Percentiles rank a stretch among this genome's conserved stretches.
These are phyloP conservation scores for Trichosporon ovoides DNA, from an alignment of 1,284 basidiomycete genomes.

Conservation along the genomic window DNA sequence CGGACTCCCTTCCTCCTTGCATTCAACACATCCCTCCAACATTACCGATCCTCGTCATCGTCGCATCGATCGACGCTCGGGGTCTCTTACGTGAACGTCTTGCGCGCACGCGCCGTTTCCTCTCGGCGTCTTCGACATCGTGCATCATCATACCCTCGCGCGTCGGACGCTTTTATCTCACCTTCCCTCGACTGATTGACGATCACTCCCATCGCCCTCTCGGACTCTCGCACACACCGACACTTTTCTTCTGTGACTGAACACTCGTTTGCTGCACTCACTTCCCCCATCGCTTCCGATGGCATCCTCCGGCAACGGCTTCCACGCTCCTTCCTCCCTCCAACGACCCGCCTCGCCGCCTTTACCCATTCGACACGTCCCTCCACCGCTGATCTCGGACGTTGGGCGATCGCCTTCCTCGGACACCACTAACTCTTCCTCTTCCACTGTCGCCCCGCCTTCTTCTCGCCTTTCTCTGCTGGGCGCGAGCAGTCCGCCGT, in stretches of 20 bases:
- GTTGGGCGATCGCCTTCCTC: neutral
- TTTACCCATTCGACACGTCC: neutral
- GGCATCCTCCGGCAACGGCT: neutral
- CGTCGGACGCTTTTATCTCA: neutral
- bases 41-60: neutral
- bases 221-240: no score
- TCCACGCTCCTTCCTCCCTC: neutral
- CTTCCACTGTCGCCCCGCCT: neutral
- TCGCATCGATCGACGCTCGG: neutral
- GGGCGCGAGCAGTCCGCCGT: neutral
- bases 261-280: neutral
- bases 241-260: neutral
- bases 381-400: neutral
- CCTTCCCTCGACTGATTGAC: neutral
- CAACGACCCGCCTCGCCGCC: constrained; percentile 1
- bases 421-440: neutral
- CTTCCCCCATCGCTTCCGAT: no score
- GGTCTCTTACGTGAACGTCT: neutral
- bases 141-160: neutral
- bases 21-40: neutral
- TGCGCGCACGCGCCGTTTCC: constrained; percentile 3
- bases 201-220: no score
- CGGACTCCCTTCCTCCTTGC: no score
- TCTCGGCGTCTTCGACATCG: neutral
- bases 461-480: neutral